These are phyloP conservation scores for Xylariaceae sp. DNA, from an alignment of 2,329 filamentous ascomycete species.

Conservation along the genomic window DNA sequence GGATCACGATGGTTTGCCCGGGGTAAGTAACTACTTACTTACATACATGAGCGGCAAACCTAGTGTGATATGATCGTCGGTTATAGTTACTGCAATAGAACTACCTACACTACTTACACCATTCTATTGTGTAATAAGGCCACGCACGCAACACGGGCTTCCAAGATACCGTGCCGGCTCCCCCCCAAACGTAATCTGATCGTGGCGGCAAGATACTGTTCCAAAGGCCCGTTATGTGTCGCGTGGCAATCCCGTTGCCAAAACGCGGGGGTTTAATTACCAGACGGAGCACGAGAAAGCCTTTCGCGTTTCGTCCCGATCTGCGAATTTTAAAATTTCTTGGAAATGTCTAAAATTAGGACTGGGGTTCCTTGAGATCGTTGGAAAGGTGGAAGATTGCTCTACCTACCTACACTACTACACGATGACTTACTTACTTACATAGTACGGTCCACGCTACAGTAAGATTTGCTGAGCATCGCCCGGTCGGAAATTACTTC, in stretches of 20 bases:
- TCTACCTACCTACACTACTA: not conserved
- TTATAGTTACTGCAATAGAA: too few species aligned
- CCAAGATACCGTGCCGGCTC: not conserved
- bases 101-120: too few species aligned
- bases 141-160: too few species aligned
- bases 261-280: not conserved
- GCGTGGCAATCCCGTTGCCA: not conserved
- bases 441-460: too few species aligned
- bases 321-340: not conserved
- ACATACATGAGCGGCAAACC: too few species aligned
- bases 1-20: too few species aligned
- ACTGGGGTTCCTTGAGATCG: not conserved
- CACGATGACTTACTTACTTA: not conserved
- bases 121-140: too few species aligned
- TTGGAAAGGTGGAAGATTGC: not conserved
- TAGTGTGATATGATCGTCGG: too few species aligned
- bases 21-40: too few species aligned
- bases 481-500: slow-evolving; percentile 4
- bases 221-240: not conserved
- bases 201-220: not conserved
- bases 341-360: not conserved
- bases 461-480: slow-evolving; percentile 1
- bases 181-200: slow-evolving; percentile 2
- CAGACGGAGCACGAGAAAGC: too few species aligned
- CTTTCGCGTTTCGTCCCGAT: not conserved